These are phyloP conservation scores for Dalbergia cochinchinensis DNA, from an alignment of 306 rosid species.

Conservation along the genomic window DNA sequence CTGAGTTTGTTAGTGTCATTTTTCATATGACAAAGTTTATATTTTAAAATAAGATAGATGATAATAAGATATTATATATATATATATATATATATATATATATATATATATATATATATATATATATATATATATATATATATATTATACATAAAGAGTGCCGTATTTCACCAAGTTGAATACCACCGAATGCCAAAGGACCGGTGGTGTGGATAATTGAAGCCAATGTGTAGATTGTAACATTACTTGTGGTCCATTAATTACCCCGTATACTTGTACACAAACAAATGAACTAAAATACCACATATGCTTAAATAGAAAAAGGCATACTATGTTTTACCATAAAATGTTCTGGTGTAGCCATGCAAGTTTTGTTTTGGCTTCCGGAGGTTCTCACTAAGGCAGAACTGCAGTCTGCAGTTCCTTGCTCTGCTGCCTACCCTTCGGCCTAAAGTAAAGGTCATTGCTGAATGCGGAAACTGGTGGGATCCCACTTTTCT, in stretches of 20 bases:
- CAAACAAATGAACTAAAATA: not conserved
- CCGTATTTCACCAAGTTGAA: no score
- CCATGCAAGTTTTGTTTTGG: not conserved
- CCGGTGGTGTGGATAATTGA: conserved; percentile 57
- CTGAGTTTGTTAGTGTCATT: conserved; percentile 19
- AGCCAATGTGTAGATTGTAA: conserved; percentile 53
- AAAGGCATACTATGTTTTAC: not conserved
- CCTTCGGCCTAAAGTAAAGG: conserved; percentile 89
- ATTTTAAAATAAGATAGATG: not conserved
- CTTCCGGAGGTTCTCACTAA: conserved; percentile 82
- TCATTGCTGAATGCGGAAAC: conserved; percentile 94
- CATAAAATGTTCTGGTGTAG: not conserved
- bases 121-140: no score
- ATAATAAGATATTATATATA: not conserved
- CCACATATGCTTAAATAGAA: not conserved
- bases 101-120: no score
- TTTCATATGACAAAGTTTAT: not conserved
- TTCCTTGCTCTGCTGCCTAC: conserved; percentile 87
- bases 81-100: no score
- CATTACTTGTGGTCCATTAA: not conserved
- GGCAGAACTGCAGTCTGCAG: conserved; percentile 90
- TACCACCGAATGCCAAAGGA: conserved; percentile 86
- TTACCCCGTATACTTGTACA: not conserved
- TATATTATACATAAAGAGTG: no score
- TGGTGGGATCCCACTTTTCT: conserved; percentile 57